Conservation (phyloP, 495 filamentous ascomycete species). For the Annulohypoxylon maeteangense region DNA sequence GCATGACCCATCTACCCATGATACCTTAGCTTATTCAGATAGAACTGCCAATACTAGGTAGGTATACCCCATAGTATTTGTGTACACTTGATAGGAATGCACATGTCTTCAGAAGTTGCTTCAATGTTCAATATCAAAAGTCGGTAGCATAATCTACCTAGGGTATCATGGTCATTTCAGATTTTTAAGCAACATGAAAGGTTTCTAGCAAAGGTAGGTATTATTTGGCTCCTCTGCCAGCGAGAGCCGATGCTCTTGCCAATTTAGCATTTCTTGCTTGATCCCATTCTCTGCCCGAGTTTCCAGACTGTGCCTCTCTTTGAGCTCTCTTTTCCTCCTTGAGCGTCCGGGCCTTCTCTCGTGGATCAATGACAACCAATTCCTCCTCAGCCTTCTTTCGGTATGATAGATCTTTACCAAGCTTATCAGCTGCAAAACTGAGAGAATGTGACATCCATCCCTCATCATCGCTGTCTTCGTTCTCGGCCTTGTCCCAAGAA, state of each 20-base stretch:
- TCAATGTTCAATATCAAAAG: slow-evolving; percentile 19
- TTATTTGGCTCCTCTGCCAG: slow-evolving; percentile 58
- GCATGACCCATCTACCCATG: slow-evolving; percentile 9
- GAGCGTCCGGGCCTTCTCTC: slow-evolving; percentile 82
- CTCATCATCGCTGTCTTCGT: slow-evolving; percentile 71
- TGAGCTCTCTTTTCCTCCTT: slow-evolving; percentile 68
- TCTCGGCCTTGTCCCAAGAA: slow-evolving; percentile 73
- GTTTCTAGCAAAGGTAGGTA: background rate
- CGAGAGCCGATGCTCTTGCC: slow-evolving; percentile 54
- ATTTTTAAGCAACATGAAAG: slow-evolving; percentile 6
- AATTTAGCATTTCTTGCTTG: slow-evolving; percentile 60
- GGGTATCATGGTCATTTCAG: slow-evolving; percentile 34
- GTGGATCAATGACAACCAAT: slow-evolving; percentile 92
- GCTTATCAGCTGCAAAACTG: slow-evolving; percentile 85
- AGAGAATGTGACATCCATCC: slow-evolving; percentile 77
- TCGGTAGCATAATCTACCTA: slow-evolving; percentile 6
- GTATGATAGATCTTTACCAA: slow-evolving; percentile 92
- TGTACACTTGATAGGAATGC: background rate
- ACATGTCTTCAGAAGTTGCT: background rate
- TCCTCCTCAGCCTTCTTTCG: slow-evolving; percentile 89
- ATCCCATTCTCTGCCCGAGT: slow-evolving; percentile 66
- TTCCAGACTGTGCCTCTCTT: slow-evolving; percentile 60
- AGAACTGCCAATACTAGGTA: background rate
- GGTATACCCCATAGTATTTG: too few species aligned
- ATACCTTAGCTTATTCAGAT: slow-evolving; percentile 2